Conservation (phyloP, 805 yeast genomes). For the Candida ponderosae region DNA sequence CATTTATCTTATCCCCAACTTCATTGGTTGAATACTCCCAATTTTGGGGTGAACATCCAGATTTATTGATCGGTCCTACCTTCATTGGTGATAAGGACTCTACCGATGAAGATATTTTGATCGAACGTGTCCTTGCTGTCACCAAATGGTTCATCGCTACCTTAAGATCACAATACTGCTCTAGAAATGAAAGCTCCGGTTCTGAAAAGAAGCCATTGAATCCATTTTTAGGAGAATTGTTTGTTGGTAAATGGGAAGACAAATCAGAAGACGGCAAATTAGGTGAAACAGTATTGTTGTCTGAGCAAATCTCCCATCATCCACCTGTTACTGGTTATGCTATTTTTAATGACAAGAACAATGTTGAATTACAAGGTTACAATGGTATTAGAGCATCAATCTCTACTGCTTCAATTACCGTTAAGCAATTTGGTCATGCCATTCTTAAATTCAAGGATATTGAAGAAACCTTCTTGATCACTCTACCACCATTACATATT, state of each 20-base stretch:
- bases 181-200: slow-evolving; percentile 88
- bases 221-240: slow-evolving; percentile 92
- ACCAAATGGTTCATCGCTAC: slow-evolving; percentile 89
- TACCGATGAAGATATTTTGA: slow-evolving; percentile 40
- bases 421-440: slow-evolving; percentile 92
- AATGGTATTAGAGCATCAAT: slow-evolving; percentile 83
- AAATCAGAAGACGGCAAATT: slow-evolving; percentile 34
- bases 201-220: slow-evolving; percentile 94
- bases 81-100: slow-evolving; percentile 32
- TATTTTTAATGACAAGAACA: slow-evolving; percentile 62
- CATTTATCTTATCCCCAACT: slow-evolving; percentile 86
- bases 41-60: slow-evolving; percentile 94
- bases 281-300: slow-evolving; percentile 73
- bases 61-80: slow-evolving; percentile 68
- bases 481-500: slow-evolving; percentile 92
- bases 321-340: slow-evolving; percentile 97
- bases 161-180: slow-evolving; percentile 86
- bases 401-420: slow-evolving; percentile 69
- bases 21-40: slow-evolving; percentile 88
- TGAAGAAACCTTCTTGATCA: slow-evolving; percentile 63
- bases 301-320: slow-evolving; percentile 96
- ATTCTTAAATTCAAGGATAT: slow-evolving; percentile 54
- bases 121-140: slow-evolving; percentile 72
- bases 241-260: slow-evolving; percentile 82
- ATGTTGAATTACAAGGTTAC: slow-evolving; percentile 75